Evolutionary conservation across 1,284 basidiomycete genomes (phyloP), one percentile per base, ranked within the genome.

Genomic region (Boletus subluridellus): DNA sequence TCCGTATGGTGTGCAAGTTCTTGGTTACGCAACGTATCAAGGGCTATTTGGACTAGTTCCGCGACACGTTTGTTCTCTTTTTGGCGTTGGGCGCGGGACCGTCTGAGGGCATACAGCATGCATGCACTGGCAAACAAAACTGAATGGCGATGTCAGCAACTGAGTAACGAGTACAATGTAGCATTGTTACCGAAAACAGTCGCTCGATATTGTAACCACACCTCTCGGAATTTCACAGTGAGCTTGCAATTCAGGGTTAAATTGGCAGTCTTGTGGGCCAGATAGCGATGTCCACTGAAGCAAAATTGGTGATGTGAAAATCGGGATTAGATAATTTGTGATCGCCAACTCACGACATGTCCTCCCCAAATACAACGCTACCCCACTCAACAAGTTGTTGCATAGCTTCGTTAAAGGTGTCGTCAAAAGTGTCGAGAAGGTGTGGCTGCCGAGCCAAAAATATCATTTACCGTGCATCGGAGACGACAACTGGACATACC

Each of bases 1-100:
- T 97, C 94, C 61, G 85, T 83, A 71, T 94, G 87, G 75, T 98
- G 87, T 5, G 85, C 83, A 62, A 90, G 79, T 71, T 96, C 93
- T 77, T 94, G 92, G 69, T 92, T 90, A 66, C 90, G 90, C 61
- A 97, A 80, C 15, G 86, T 85, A 62, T 90, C 87, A 34, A 96
- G 82, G 4, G 89, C 89, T 58, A 90, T 83, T 68, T 89, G 85
- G 21, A 93, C 92, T 48, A 96, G 80, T 67, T 86, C 84, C 55
- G 86, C 82, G 47, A 92, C 86, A 62, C 86, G 88, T 65, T 81
- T 82, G 62, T 79, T 81, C 72, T 95, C 90, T n/a, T 79, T 74
- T 65, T 77, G 78, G 60, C 80, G 81, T 63, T 78, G 80, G 53
- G 81, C 77, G 61, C 82, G 76, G 50, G 78, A 76, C 51, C 75